These are phyloP conservation scores for Amanita inopinata DNA, from an alignment of 768 basidiomycete species.

Conservation along the genomic window DNA sequence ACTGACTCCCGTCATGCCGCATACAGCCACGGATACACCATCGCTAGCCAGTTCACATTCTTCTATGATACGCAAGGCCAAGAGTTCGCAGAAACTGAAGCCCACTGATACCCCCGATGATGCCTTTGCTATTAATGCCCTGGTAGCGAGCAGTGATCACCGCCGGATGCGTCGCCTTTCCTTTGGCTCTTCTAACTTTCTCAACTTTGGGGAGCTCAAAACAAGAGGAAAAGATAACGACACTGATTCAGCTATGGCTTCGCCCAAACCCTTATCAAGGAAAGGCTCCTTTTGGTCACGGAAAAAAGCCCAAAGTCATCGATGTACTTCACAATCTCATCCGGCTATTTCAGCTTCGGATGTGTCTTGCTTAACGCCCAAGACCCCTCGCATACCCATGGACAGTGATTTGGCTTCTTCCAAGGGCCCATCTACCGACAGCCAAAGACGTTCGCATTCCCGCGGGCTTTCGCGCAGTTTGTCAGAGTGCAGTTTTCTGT, in stretches of 20 bases:
- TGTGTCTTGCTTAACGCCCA: too few species aligned
- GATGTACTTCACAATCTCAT: conserved; percentile 23
- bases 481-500: conserved; percentile 5
- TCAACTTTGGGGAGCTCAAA: conserved; percentile 31
- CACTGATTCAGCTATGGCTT: conserved; percentile 16
- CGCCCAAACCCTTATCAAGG: conserved; percentile 36
- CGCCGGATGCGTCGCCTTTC: conserved; percentile 47
- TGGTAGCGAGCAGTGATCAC: conserved; percentile 10
- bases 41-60: conserved; percentile 15
- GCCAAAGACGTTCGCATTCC: conserved; percentile 12
- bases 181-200: conserved; percentile 35
- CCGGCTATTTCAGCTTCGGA: conserved; percentile 15
- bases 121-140: conserved; percentile 12
- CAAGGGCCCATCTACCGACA: conserved; percentile 10
- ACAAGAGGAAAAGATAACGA: conserved; percentile 35
- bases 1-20: conserved; percentile 42
- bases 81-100: conserved; percentile 40
- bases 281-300: conserved; percentile 63
- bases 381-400: too few species aligned
- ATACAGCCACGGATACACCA: conserved; percentile 27
- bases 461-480: conserved; percentile 9
- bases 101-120: conserved; percentile 13
- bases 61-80: conserved; percentile 34
- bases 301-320: conserved; percentile 18
- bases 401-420: too few species aligned